Evolutionary conservation across 495 filamentous ascomycete species (phyloP).

Genomic region (Daldinia childiae): DNA sequence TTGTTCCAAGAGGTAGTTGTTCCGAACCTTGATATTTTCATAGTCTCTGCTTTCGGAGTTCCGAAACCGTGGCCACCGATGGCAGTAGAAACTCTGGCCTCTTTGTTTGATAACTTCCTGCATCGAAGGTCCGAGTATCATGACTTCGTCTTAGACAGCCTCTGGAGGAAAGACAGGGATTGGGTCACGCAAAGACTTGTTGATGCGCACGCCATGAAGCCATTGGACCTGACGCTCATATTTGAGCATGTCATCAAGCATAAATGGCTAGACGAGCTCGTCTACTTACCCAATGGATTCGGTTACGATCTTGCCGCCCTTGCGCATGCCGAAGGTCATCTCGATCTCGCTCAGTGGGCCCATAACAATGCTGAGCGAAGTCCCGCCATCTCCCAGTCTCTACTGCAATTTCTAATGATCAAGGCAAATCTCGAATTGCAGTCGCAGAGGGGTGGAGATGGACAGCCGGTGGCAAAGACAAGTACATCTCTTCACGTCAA

Average conservation of each 20-base stretch:
- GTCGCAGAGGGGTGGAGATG: conserved; percentile 67
- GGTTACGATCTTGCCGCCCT: conserved; percentile 88
- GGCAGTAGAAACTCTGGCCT: conserved; percentile 63
- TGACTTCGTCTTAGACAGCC: conserved; percentile 84
- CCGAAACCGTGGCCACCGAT: conserved; percentile 64
- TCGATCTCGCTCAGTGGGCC: conserved; percentile 86
- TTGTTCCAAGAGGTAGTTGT: conserved; percentile 74
- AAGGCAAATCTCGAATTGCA: conserved; percentile 85
- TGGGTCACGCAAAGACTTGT: conserved; percentile 84
- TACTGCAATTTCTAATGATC: conserved; percentile 78
- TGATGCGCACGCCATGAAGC: conserved; percentile 79
- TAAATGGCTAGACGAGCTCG: conserved; percentile 82
- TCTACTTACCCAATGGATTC: conserved; percentile 78
- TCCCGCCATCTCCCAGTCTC: conserved; percentile 66
- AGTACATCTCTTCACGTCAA: conserved; percentile 75
- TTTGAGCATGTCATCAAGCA: conserved; percentile 82
- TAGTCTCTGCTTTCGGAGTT: conserved; percentile 77
- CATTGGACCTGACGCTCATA: conserved; percentile 77
- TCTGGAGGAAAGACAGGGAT: conserved; percentile 86
- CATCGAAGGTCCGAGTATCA: conserved; percentile 63
- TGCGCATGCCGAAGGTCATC: conserved; percentile 81
- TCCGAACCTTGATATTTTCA: conserved; percentile 75
- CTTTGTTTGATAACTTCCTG: conserved; percentile 63
- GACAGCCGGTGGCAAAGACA: conserved; percentile 56
- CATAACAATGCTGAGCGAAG: conserved; percentile 69